Evolutionary conservation across 495 filamentous ascomycete genomes (phyloP), one percentile per base, ranked within the genome.

Genomic region (Beverwykella pulmonaria): DNA sequence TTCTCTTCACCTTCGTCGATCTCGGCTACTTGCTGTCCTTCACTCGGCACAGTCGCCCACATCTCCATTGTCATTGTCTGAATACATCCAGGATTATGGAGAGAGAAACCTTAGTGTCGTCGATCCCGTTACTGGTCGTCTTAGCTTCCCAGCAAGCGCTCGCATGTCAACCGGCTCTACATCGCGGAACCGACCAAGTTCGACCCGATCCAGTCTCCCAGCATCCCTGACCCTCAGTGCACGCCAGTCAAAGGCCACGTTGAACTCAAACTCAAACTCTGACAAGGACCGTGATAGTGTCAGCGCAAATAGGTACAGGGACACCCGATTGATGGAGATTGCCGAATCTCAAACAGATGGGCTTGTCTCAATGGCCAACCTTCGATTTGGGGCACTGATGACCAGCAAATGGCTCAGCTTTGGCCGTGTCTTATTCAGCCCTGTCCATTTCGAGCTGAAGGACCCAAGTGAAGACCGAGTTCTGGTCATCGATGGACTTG

Each of bases 371-470:
- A 86, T 89, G 59, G 90, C 90, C 48, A 94, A 95, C 76, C 86
- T 97, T 56, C 84, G 92, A 14, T 92, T 92, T 4, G 91, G 88
- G 34, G 88, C 89, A 10, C 76, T 92, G 17, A 89, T 89, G 85
- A 88, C 88, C 0, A 89, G 86, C 75, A 85, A 87, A 63, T 98
- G 93, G 93, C 83, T 99, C 23, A 93, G 92, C 8, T 98, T 97
- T 76, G 94, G 94, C 15, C 87, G 93, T 57, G 92, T 98, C 0
- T 84, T 99, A 9, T 96, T 99, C 78, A 95, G 91, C 70, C 94
- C 95, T 4, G 91, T 92, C 19, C 89, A 95, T 61, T 88, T 90
- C 25, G 89, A 91, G 57, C 83, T 97, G 36, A 76, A 83, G 32
- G 73, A 82, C 19, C 79, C 75, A 17, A 75, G 75, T 15, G 77